Percentiles rank a stretch among this genome's conserved stretches.
Conservation (phyloP, 495 filamentous ascomycete species). For the Elaphomyces granulatus region DNA sequence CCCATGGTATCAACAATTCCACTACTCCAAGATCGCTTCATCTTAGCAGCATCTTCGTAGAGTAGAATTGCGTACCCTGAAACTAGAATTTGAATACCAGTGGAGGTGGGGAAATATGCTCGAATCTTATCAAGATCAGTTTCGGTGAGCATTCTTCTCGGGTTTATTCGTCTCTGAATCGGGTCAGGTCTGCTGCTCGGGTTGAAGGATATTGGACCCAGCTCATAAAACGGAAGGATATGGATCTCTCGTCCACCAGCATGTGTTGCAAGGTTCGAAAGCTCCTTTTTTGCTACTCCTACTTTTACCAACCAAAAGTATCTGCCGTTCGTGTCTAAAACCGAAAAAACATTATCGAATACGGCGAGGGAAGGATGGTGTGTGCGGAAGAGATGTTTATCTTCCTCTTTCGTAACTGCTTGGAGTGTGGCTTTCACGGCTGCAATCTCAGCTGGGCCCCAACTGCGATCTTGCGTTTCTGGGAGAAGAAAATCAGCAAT, state of each 20-base stretch:
- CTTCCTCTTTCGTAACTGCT: neutral
- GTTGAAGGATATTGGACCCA: slow-evolving; percentile 7
- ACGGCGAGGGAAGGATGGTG: neutral
- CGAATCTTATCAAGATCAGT: slow-evolving; percentile 6
- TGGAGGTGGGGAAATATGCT: slow-evolving; percentile 8
- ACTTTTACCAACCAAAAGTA: neutral
- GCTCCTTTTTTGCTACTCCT: neutral
- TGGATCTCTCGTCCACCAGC: slow-evolving; percentile 14
- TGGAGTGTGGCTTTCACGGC: neutral
- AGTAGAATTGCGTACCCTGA: slow-evolving; percentile 4
- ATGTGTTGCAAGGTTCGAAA: slow-evolving; percentile 4
- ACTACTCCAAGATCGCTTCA: neutral
- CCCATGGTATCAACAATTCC: neutral
- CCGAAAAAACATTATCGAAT: neutral
- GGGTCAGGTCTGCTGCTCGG: slow-evolving; percentile 9
- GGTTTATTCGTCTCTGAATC: slow-evolving; percentile 5
- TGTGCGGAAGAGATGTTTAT: neutral
- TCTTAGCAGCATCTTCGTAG: neutral
- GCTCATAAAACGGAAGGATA: slow-evolving; percentile 7
- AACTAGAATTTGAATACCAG: slow-evolving; percentile 10
- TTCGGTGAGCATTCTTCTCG: slow-evolving; percentile 7
- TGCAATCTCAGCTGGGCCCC: neutral
- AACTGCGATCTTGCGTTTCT: neutral
- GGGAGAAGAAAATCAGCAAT: neutral
- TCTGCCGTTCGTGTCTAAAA: neutral